A percentile compares a stretch with the other conserved stretches of the same genome.
Conservation (phyloP, 2,329 filamentous ascomycete genomes). For the Myriosclerotinia scirpicola region DNA sequence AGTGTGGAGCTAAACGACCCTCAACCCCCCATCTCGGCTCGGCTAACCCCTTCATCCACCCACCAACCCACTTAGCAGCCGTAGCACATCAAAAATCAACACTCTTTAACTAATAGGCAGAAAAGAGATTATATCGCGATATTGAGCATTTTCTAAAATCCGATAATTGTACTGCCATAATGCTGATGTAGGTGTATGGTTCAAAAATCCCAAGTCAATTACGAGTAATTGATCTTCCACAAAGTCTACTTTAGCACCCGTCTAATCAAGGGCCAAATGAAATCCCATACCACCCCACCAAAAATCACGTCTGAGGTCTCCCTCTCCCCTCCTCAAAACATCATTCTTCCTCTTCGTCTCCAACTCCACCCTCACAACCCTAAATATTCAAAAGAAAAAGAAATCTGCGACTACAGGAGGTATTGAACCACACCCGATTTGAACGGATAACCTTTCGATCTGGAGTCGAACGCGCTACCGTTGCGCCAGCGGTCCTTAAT, state of each 20-base stretch:
- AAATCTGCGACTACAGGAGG: not conserved
- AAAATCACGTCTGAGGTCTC: not conserved
- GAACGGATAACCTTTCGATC: conserved; percentile 40
- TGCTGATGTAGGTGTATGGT: too few species aligned
- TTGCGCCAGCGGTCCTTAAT: conserved; percentile 28
- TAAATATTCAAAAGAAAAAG: not conserved
- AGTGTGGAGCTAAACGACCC: not conserved
- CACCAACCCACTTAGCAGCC: not conserved
- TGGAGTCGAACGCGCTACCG: conserved; percentile 38
- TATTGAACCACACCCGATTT: conserved; percentile 38
- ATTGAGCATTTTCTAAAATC: too few species aligned
- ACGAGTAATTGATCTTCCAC: too few species aligned
- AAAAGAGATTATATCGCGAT: too few species aligned
- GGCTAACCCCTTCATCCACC: conserved; percentile 17
- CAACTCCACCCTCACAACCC: not conserved
- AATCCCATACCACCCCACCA: not conserved
- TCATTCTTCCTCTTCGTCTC: not conserved
- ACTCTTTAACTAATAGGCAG: not conserved
- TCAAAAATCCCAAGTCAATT: too few species aligned
- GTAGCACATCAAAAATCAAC: not conserved
- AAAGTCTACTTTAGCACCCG: too few species aligned
- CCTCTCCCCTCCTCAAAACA: too few species aligned
- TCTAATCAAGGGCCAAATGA: not conserved
- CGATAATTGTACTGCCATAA: too few species aligned
- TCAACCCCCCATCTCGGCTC: not conserved